A percentile compares a stretch with the other conserved stretches of the same genome.
phyloP scores from a whole-genome alignment of 2,329 filamentous ascomycete genomes.

The Graphium sp. region DNA sequence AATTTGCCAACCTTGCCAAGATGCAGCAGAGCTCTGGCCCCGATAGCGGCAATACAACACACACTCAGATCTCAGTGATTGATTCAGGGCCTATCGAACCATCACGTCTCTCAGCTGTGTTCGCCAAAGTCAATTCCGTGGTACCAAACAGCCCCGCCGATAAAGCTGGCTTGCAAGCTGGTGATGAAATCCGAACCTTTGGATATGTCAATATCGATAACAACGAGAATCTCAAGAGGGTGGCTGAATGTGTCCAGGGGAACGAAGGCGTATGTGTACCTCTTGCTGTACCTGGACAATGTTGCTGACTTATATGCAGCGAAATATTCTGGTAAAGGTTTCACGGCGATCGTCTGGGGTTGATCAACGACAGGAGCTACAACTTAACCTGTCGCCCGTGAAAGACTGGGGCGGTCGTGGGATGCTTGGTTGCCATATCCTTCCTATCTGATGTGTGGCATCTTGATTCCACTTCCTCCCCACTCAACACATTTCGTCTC shows the following conservation, averaged over 20 bases:
- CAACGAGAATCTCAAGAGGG: conserved; percentile 69
- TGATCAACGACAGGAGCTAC: conserved; percentile 35
- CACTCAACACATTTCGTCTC: background rate
- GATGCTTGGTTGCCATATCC: conserved; percentile 75
- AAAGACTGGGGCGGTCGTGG: conserved; percentile 83
- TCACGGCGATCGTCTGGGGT: conserved; percentile 28
- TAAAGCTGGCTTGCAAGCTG: conserved; percentile 60
- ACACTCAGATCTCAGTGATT: too few species aligned
- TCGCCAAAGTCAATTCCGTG: conserved; percentile 82
- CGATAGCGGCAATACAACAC: background rate
- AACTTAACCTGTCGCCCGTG: conserved; percentile 57
- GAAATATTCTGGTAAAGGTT: conserved; percentile 52
- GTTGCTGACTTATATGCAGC: conserved; percentile 24
- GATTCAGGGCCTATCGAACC: background rate
- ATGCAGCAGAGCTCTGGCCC: conserved; percentile 17
- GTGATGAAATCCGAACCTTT: conserved; percentile 72
- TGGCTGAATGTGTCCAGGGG: conserved; percentile 77
- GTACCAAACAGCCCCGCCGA: conserved; percentile 65
- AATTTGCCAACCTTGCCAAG: conserved; percentile 60
- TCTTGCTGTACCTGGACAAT: background rate
- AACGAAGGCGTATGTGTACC: conserved; percentile 63
- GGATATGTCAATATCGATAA: conserved; percentile 72
- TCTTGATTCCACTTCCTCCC: conserved; percentile 2
- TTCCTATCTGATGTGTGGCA: conserved; percentile 35
- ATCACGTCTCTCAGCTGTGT: conserved; percentile 27